Percentiles rank a stretch among this genome's conserved stretches.
These are phyloP conservation scores for Athelia sp. DNA, from an alignment of 1,284 basidiomycete genomes.

Conservation along the genomic window DNA sequence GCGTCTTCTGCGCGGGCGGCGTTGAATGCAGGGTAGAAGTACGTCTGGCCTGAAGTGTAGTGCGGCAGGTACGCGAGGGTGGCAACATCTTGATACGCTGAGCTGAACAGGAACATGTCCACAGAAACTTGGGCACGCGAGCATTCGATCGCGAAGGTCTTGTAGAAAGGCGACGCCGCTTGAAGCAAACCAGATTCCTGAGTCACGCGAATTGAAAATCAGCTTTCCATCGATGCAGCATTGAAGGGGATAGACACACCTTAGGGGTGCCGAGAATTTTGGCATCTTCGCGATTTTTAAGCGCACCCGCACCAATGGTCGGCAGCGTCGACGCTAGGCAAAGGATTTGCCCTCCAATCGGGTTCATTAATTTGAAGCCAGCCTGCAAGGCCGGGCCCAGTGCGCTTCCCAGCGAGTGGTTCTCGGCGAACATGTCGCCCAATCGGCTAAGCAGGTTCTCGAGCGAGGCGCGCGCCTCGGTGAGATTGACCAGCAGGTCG, in stretches of 20 bases:
- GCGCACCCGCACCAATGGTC: conserved; percentile 83
- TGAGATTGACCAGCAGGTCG: conserved; percentile 91
- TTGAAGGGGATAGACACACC: conserved; percentile 33
- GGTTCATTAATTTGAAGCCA: conserved; percentile 90
- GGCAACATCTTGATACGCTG: conserved; percentile 93
- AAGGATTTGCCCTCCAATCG: conserved; percentile 94
- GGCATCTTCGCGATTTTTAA: conserved; percentile 96
- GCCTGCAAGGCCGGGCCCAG: conserved; percentile 96
- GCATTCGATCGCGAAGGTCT: conserved; percentile 98
- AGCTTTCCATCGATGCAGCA: background rate
- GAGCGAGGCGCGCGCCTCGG: conserved; percentile 78
- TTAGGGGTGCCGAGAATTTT: conserved; percentile 95
- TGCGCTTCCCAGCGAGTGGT: conserved; percentile 87
- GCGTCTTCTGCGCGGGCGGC: conserved; percentile 93
- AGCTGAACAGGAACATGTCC: conserved; percentile 98
- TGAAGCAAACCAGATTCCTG: conserved; percentile 86
- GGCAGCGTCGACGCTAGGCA: conserved; percentile 88
- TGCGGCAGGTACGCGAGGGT: conserved; percentile 90
- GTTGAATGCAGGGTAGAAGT: conserved; percentile 98
- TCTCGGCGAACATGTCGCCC: conserved; percentile 96
- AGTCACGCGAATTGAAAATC: conserved; percentile 1
- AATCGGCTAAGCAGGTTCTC: conserved; percentile 82
- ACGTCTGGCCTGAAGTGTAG: conserved; percentile 97
- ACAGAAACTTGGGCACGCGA: conserved; percentile 96
- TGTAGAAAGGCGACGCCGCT: conserved; percentile 93